phyloP scores from a whole-genome alignment of 2,329 filamentous ascomycete genomes.

The Clonostachys byssicola region DNA sequence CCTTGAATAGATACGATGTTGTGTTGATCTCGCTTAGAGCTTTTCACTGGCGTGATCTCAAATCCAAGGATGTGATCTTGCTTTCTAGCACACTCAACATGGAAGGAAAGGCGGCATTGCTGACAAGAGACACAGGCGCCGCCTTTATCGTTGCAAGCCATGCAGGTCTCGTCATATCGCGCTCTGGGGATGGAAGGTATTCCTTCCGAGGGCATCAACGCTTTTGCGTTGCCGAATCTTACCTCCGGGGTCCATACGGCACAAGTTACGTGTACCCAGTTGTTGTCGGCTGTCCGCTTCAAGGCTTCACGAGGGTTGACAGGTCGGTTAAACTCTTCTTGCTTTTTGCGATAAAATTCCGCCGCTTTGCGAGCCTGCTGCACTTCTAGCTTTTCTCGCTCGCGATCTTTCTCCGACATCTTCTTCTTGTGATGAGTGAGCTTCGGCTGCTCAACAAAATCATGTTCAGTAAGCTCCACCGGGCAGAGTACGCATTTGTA shows the following conservation, averaged over 20 bases:
- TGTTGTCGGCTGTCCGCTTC: slow-evolving; percentile 93
- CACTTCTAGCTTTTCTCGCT: slow-evolving; percentile 81
- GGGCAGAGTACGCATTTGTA: slow-evolving; percentile 94
- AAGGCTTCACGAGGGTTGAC: slow-evolving; percentile 82
- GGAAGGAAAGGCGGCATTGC: slow-evolving; percentile 66
- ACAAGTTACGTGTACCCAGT: slow-evolving; percentile 96
- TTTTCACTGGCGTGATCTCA: slow-evolving; percentile 85
- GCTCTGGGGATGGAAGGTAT: slow-evolving; percentile 75
- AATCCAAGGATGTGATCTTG: slow-evolving; percentile 82
- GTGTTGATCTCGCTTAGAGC: slow-evolving; percentile 76
- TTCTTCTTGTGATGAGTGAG: slow-evolving; percentile 70
- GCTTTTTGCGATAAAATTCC: slow-evolving; percentile 77
- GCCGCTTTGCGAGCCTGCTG: slow-evolving; percentile 76
- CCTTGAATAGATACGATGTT: slow-evolving; percentile 76
- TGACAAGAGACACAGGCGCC: slow-evolving; percentile 85
- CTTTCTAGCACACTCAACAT: slow-evolving; percentile 87
- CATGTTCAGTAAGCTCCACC: slow-evolving; percentile 73
- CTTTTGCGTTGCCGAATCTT: slow-evolving; percentile 82
- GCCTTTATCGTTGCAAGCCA: slow-evolving; percentile 69
- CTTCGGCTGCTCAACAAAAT: slow-evolving; percentile 70
- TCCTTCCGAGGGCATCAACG: slow-evolving; percentile 82
- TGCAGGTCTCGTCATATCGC: slow-evolving; percentile 75
- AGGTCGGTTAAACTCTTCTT: slow-evolving; percentile 81
- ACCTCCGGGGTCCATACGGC: slow-evolving; percentile 90
- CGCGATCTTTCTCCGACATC: slow-evolving; percentile 79